phyloP scores from a whole-genome alignment of 345 rosid genomes.

The Syzygium grande region DNA sequence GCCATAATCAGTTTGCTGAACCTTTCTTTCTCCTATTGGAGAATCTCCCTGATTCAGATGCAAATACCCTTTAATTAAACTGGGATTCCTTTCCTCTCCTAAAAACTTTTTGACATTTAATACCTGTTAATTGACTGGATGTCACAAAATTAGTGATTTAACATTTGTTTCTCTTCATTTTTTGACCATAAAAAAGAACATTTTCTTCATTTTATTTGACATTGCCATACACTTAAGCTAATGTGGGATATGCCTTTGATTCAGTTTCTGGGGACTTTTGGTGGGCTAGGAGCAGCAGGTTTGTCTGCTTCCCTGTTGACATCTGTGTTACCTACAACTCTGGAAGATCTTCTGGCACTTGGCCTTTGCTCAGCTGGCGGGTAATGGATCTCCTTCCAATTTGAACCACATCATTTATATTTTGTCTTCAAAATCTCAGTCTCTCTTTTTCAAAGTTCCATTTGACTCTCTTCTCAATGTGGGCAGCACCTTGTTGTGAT shows the following conservation, averaged over 20 bases:
- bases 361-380: conserved; percentile 98
- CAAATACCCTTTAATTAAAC: neutral
- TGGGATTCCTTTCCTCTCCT: neutral
- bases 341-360: conserved; percentile 93
- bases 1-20: neutral
- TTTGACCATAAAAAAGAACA: neutral
- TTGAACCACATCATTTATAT: neutral
- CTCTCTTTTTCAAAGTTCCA: neutral
- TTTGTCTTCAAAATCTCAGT: neutral
- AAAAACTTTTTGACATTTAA: neutral
- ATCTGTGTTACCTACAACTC: conserved; percentile 70
- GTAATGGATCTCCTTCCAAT: conserved; percentile 26
- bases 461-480: neutral
- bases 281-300: conserved; percentile 92
- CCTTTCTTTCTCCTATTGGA: neutral
- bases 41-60: neutral
- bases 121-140: neutral
- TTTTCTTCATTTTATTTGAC: neutral
- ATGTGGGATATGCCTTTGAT: conserved; percentile 2
- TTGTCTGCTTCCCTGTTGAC: conserved; percentile 87
- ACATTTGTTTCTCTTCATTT: too few relatives aligned
- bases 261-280: conserved; percentile 75
- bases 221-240: neutral
- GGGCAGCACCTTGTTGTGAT: neutral
- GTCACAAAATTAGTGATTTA: neutral